A percentile compares a stretch with the other conserved stretches of the same genome.
phyloP scores from a whole-genome alignment of 192 early-diverging fungal genomes.

The Gigaspora rosea region DNA sequence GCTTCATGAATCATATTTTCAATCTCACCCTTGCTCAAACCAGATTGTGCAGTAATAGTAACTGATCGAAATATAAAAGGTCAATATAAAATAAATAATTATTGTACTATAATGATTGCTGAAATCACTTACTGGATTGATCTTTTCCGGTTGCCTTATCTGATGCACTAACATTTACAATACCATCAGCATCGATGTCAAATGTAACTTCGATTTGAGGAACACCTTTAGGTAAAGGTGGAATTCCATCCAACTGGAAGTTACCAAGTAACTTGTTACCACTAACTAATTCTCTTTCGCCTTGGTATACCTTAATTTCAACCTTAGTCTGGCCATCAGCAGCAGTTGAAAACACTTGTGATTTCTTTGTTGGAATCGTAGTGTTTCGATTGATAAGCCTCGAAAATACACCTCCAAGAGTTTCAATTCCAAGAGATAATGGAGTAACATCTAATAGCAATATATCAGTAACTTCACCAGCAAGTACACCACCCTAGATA shows the following conservation, averaged over 20 bases:
- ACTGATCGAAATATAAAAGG: conserved; percentile 40
- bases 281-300: conserved; percentile 94
- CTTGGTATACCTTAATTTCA: conserved; percentile 98
- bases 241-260: conserved; percentile 93
- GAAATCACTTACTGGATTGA: conserved; percentile 80
- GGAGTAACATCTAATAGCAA: conserved; percentile 96
- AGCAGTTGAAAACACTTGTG: conserved; percentile 98
- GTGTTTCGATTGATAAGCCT: conserved; percentile 97
- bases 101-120: no score
- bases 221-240: conserved; percentile 95
- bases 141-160: conserved; percentile 97
- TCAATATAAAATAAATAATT: neutral
- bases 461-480: conserved; percentile 95
- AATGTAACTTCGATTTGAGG: conserved; percentile 99
- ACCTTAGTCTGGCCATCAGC: conserved; percentile 98
- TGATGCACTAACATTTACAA: conserved; percentile 95
- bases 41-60: conserved; percentile 94
- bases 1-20: conserved; percentile 95
- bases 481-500: conserved; percentile 84
- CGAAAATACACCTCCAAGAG: conserved; percentile 97
- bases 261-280: conserved; percentile 99
- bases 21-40: conserved; percentile 91
- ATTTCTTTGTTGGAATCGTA: conserved; percentile 99
- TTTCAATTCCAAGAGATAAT: conserved; percentile 97
- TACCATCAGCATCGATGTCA: conserved; percentile 99